These are phyloP conservation scores for Fusarium ramigenum DNA, from an alignment of 2,329 filamentous ascomycete species.

Conservation along the genomic window DNA sequence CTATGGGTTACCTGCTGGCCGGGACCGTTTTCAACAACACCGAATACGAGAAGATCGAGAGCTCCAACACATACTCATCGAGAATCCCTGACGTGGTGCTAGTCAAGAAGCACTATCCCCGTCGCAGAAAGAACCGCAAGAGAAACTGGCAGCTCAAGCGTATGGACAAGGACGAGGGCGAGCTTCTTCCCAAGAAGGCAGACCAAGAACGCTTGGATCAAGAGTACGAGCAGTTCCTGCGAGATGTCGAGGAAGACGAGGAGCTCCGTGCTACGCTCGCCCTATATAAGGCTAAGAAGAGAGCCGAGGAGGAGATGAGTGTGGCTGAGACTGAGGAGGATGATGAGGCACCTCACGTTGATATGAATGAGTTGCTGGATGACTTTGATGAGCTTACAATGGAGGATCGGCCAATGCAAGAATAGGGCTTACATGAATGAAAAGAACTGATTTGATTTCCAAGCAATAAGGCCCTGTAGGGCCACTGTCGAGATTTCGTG, in stretches of 20 bases:
- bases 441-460: slow-evolving; percentile 36
- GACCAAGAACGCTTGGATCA: slow-evolving; percentile 89
- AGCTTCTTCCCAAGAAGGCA: slow-evolving; percentile 84
- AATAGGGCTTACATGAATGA: slow-evolving; percentile 34
- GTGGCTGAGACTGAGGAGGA: slow-evolving; percentile 72
- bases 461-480: background rate
- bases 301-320: slow-evolving; percentile 70
- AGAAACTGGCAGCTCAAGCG: slow-evolving; percentile 96
- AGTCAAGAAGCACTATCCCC: slow-evolving; percentile 95
- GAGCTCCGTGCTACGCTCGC: slow-evolving; percentile 86
- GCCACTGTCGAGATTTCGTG: background rate
- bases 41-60: slow-evolving; percentile 84
- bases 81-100: slow-evolving; percentile 91
- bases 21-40: slow-evolving; percentile 93
- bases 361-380: slow-evolving; percentile 85
- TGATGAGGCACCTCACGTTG: slow-evolving; percentile 73
- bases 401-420: slow-evolving; percentile 51
- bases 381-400: slow-evolving; percentile 84
- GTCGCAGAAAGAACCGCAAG: slow-evolving; percentile 80
- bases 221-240: slow-evolving; percentile 97
- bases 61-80: slow-evolving; percentile 77
- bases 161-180: slow-evolving; percentile 89
- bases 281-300: slow-evolving; percentile 78
- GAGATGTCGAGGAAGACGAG: slow-evolving; percentile 94
- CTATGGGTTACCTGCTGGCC: slow-evolving; percentile 90